phyloP scores from a whole-genome alignment of 805 yeast genomes.

The Millerozyma miso region DNA sequence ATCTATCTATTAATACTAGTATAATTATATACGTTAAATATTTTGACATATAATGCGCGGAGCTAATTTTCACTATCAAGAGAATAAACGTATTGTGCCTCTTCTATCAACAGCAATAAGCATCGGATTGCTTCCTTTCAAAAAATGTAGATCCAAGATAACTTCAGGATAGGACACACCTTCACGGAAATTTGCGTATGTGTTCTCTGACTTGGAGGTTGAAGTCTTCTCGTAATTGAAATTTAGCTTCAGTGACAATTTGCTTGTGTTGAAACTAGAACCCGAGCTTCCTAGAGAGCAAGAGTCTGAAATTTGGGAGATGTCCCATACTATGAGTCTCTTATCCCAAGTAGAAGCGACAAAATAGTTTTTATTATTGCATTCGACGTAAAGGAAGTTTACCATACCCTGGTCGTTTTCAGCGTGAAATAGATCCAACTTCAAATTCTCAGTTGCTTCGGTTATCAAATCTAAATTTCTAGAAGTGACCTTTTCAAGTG shows the following conservation, averaged over 20 bases:
- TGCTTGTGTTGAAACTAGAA: constrained; percentile 7
- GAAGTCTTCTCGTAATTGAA: constrained; percentile 12
- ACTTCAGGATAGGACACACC: neutral
- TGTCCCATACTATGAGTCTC: constrained; percentile 27
- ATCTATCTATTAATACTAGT: no score
- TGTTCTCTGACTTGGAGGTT: neutral
- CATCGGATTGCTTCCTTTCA: neutral
- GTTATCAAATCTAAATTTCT: constrained; percentile 11
- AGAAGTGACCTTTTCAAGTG: constrained; percentile 16
- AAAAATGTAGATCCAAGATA: neutral
- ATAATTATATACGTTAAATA: no score
- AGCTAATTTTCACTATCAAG: neutral
- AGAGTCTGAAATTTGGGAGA: constrained; percentile 13
- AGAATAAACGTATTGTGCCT: neutral
- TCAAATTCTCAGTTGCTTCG: constrained; percentile 17
- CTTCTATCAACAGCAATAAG: neutral
- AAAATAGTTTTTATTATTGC: constrained; percentile 10
- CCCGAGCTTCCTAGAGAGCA: constrained; percentile 5
- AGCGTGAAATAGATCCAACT: neutral
- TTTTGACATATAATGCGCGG: no score
- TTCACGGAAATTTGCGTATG: neutral
- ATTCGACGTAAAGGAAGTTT: constrained; percentile 6
- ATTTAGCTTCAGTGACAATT: constrained; percentile 9
- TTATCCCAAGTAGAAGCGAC: constrained; percentile 24
- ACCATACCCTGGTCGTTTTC: constrained; percentile 10